Base-by-base conservation (phyloP, 2,329 filamentous ascomycete species). In the Pseudogymnoascus sp. region DNA sequence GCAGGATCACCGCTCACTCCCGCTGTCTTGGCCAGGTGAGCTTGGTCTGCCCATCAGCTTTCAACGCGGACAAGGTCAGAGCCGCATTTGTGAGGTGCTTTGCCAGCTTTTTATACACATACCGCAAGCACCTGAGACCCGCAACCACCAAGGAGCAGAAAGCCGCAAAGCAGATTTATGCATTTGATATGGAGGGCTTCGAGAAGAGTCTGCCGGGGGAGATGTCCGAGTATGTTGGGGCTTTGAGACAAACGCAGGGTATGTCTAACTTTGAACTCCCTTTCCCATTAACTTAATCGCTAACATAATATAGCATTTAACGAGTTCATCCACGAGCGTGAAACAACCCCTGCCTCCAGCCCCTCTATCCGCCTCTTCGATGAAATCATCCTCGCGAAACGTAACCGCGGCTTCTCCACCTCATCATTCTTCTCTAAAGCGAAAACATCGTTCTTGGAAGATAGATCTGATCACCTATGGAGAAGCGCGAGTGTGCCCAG, bases 261-360 rank as follows among this genome's bases (percentile, higher is more conserved):
- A 78, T 67, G 75, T 69, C 20, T 22, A 25, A 18, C 25, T n/a
- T 14, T 14, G 25, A 38, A 18, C 7, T 25, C 35, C 18, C 8
- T 47, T 54, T 5, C 5, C 8, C 20, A 32, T 62, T 11, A 72
- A 72, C 5, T 75, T 74, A 54, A 67, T 74, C 18, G 77, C 76
- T 79, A 63, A 77, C 72, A 12, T 75, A 73, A 68, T 30, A 41
- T 41, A 84, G 83, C 78, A 57, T 91, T 92, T 71, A 91, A 91
- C 66, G 89, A 93, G 72, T 94, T 94, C 72, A 89, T 94, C 64
- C 88, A 93, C 69, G 88, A 91, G 67, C 84, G 90, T 50, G 90
- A 94, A 74, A 84, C 78, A 20, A 83, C 80, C 6, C 77, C 83
- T 2, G 73, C 83, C 0, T 79, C 83, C 6, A 81, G 89, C 64